These are phyloP conservation scores for Candida hispaniensis DNA, from an alignment of 805 yeast species.

Conservation along the genomic window DNA sequence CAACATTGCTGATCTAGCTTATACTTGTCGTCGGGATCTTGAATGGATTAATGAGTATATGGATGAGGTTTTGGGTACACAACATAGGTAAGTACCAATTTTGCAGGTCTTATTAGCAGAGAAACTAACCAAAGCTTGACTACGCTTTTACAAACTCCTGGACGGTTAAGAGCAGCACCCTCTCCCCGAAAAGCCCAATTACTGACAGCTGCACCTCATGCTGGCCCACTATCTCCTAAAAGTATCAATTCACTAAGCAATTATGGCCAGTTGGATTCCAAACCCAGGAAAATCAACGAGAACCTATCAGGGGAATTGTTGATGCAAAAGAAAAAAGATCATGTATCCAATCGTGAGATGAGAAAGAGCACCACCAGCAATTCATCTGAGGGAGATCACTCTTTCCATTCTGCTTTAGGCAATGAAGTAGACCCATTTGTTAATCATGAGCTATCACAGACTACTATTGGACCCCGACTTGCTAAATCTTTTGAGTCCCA, in stretches of 20 bases:
- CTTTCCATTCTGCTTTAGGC: too few relatives aligned
- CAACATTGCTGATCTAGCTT: conserved; percentile 34
- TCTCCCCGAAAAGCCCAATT: conserved; percentile 19
- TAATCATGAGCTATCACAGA: too few relatives aligned
- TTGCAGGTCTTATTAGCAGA: not conserved
- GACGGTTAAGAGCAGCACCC: conserved; percentile 19
- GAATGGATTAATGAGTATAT: conserved; percentile 36
- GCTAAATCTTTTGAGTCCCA: too few relatives aligned
- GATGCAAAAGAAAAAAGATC: too few relatives aligned
- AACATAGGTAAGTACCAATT: conserved; percentile 22
- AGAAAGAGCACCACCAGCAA: too few relatives aligned
- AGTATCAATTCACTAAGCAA: conserved; percentile 10
- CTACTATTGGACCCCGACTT: too few relatives aligned
- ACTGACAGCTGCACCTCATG: conserved; percentile 3
- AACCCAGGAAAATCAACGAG: too few relatives aligned
- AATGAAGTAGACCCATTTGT: too few relatives aligned
- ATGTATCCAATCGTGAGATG: too few relatives aligned
- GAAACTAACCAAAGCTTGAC: conserved; percentile 1
- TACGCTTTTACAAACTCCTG: conserved; percentile 24
- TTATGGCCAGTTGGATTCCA: too few relatives aligned
- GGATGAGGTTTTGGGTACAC: conserved; percentile 28
- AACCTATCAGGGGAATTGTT: too few relatives aligned
- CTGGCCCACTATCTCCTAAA: conserved; percentile 11
- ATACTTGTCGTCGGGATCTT: conserved; percentile 32
- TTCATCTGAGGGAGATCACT: too few relatives aligned